phyloP scores from a whole-genome alignment of 2,329 filamentous ascomycete species.

The Alternaria angustiovoidea region DNA sequence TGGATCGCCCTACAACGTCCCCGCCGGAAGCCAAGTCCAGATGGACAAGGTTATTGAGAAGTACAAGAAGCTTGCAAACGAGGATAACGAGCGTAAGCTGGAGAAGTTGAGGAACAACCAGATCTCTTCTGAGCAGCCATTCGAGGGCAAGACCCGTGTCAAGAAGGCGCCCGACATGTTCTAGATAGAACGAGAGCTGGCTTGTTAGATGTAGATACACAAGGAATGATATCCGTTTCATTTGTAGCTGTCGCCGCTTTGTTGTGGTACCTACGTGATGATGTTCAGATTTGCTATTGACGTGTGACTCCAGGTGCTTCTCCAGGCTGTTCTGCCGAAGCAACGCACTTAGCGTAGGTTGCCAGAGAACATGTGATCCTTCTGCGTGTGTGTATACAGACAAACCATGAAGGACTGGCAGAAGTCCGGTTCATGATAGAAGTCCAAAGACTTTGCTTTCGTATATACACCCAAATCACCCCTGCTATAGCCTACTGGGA shows the following conservation, averaged over 20 bases:
- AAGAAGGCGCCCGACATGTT: constrained; percentile 31
- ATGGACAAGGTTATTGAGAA: constrained; percentile 68
- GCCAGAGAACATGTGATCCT: too few species aligned
- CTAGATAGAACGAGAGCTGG: constrained; percentile 8
- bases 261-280: not conserved
- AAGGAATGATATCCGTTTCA: constrained; percentile 31
- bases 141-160: constrained; percentile 29
- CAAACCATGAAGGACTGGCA: too few species aligned
- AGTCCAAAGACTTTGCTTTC: too few species aligned
- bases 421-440: too few species aligned
- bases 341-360: too few species aligned
- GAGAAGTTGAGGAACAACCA: constrained; percentile 47
- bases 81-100: constrained; percentile 65
- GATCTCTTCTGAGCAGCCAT: constrained; percentile 47
- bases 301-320: too few species aligned
- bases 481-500: too few species aligned
- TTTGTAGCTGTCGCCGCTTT: not conserved
- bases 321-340: too few species aligned
- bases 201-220: constrained; percentile 27
- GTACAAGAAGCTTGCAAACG: constrained; percentile 66
- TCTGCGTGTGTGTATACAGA: too few species aligned
- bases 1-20: constrained; percentile 70
- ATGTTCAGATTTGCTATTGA: too few species aligned
- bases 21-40: constrained; percentile 67
- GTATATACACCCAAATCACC: too few species aligned